These are phyloP conservation scores for Candida chilensis DNA, from an alignment of 805 yeast species.

Conservation along the genomic window DNA sequence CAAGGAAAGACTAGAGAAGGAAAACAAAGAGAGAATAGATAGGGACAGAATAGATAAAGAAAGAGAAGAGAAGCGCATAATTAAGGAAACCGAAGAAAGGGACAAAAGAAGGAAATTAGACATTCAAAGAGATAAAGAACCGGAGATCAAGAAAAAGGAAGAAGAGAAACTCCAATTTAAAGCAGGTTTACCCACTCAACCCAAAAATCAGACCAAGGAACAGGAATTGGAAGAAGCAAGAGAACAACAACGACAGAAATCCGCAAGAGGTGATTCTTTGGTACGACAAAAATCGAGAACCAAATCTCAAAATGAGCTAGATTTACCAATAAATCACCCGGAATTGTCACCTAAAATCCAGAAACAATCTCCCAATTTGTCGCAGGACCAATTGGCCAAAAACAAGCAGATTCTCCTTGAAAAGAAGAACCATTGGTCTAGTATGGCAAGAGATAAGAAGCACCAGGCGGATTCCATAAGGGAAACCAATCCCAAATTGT, in stretches of 20 bases:
- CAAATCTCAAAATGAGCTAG: background rate
- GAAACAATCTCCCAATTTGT: slow-evolving; percentile 2
- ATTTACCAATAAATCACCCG: background rate
- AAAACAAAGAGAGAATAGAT: background rate
- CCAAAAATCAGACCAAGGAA: slow-evolving; percentile 3
- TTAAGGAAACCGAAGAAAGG: background rate
- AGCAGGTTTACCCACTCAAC: background rate
- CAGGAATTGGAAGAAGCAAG: too few relatives aligned
- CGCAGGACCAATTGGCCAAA: slow-evolving; percentile 2
- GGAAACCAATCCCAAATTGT: slow-evolving; percentile 11
- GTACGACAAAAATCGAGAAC: background rate
- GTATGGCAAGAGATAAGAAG: slow-evolving; percentile 22
- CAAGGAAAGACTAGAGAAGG: background rate
- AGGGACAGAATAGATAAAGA: background rate
- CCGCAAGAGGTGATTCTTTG: background rate
- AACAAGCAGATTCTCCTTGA: slow-evolving; percentile 9
- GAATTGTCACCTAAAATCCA: slow-evolving; percentile 1
- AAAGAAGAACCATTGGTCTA: slow-evolving; percentile 22
- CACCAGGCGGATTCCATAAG: slow-evolving; percentile 24
- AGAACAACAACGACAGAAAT: slow-evolving; percentile 2
- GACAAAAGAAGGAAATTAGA: slow-evolving; percentile 1
- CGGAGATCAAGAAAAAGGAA: slow-evolving; percentile 3
- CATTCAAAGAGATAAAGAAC: slow-evolving; percentile 2
- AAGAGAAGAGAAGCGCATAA: background rate
- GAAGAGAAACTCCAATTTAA: slow-evolving; percentile 4